A percentile compares a stretch with the other conserved stretches of the same genome.
Evolutionary conservation across 768 basidiomycete genomes (phyloP).

Genomic region (Gelatoporia subvermispora): DNA sequence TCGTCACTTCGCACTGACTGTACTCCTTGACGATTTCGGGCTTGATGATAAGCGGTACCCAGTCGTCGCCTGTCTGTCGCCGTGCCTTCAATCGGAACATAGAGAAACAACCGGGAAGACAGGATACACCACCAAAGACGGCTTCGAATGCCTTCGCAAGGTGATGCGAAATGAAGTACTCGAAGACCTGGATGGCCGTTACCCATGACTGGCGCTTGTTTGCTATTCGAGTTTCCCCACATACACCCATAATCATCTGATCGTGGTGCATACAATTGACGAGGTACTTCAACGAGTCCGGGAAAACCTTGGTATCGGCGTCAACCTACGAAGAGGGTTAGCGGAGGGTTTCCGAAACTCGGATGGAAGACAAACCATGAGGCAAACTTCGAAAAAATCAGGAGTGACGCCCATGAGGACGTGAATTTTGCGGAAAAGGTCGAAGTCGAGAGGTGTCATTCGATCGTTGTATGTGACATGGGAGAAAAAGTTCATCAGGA

Average conservation of each 20-base stretch:
- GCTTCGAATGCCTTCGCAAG: slow-evolving; percentile 98
- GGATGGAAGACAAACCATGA: slow-evolving; percentile 69
- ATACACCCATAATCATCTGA: slow-evolving; percentile 98
- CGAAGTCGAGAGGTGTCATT: slow-evolving; percentile 96
- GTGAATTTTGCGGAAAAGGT: slow-evolving; percentile 95
- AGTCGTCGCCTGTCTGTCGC: slow-evolving; percentile 84
- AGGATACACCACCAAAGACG: slow-evolving; percentile 98
- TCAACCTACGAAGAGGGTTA: slow-evolving; percentile 66
- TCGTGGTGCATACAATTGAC: slow-evolving; percentile 99
- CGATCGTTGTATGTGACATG: slow-evolving; percentile 99
- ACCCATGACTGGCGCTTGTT: slow-evolving; percentile 99
- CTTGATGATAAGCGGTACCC: slow-evolving; percentile 95
- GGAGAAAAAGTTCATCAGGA: slow-evolving; percentile 99
- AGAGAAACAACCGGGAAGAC: slow-evolving; percentile 98
- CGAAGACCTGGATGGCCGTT: slow-evolving; percentile 95
- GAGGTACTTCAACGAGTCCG: slow-evolving; percentile 81
- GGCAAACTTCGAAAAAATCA: slow-evolving; percentile 94
- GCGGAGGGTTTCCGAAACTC: neutral
- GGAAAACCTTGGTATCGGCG: slow-evolving; percentile 95
- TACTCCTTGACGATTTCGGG: slow-evolving; percentile 98
- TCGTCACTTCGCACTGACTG: slow-evolving; percentile 88
- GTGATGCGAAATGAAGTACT: slow-evolving; percentile 99
- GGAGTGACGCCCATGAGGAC: slow-evolving; percentile 98
- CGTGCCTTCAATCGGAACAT: slow-evolving; percentile 98
- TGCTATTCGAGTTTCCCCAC: slow-evolving; percentile 97